phyloP scores from a whole-genome alignment of 2,329 filamentous ascomycete species.

The Laburnicola sp. region DNA sequence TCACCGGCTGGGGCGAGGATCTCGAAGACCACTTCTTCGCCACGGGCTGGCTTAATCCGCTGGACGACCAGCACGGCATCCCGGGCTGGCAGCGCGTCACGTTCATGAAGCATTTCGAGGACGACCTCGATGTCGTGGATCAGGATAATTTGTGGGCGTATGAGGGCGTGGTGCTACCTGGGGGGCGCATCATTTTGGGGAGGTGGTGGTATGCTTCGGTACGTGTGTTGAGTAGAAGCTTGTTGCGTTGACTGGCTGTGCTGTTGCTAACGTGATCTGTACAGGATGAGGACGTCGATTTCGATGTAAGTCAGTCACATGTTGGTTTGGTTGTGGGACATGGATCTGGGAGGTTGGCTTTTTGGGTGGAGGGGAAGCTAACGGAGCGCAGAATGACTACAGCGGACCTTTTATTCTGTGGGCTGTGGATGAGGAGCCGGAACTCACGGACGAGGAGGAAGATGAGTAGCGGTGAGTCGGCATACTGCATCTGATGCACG shows the following conservation, averaged over 20 bases:
- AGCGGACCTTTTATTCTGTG: conserved; percentile 41
- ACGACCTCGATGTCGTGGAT: conserved; percentile 31
- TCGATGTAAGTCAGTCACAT: conserved; percentile 20
- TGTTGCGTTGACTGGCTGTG: too few relatives aligned
- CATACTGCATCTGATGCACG: too few relatives aligned
- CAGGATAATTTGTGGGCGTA: conserved; percentile 53
- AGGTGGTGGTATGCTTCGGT: conserved; percentile 51
- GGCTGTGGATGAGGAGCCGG: conserved; percentile 38
- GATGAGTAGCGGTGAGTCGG: too few relatives aligned
- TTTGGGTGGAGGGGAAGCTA: conserved; percentile 3
- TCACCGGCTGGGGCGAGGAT: conserved; percentile 47
- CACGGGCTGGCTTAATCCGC: conserved; percentile 54
- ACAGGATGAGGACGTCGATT: conserved; percentile 19
- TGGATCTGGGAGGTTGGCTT: not conserved
- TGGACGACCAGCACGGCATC: conserved; percentile 52
- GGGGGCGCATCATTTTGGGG: conserved; percentile 52
- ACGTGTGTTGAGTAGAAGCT: not conserved
- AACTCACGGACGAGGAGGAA: not conserved
- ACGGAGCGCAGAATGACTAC: conserved; percentile 22
- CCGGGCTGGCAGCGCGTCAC: conserved; percentile 59
- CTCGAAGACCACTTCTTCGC: conserved; percentile 37
- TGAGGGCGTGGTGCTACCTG: conserved; percentile 54
- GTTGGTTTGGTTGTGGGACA: not conserved
- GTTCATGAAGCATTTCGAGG: conserved; percentile 56
- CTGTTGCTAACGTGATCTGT: too few relatives aligned